Evolutionary conservation across 2,329 filamentous ascomycete genomes (phyloP), one percentile per base, ranked within the genome.

Genomic region (Coniochaeta hoffmannii): DNA sequence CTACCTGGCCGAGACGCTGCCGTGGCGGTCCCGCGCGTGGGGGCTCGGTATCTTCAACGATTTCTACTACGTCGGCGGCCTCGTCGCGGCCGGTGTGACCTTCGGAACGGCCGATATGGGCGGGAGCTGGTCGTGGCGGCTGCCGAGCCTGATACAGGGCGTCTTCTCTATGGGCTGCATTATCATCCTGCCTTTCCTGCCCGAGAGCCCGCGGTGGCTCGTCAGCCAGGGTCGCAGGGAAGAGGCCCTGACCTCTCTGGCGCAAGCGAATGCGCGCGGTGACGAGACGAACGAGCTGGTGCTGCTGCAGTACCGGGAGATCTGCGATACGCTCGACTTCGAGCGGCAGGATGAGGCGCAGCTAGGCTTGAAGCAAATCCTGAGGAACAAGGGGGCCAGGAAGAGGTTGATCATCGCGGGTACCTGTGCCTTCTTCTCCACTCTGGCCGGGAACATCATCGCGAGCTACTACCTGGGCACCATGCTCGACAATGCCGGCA

Each of bases 121-220:
- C 34, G 72, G 70, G 15, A 76, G 72, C 8, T 76, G 75, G 73
- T 72, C 74, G 14, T 78, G 74, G 74, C 63, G 74, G 44, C 64
- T 69, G 5, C 75, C 75, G 2, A 75, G 73, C 0, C 60, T 75
- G 1, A 66, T 77, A 31, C 75, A 77, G 56, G 72, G 66, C 1
- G 59, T 71, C 12, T 67, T 67, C 56, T 64, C 64, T 4, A 10
- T 73, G 0, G 56, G 73, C 10, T 74, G 71, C 58, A 71, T 76
- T n/a, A 34, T 67, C 17, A 69, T 76, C 22, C 58, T 76, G 32
- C 73, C 70, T 2, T 76, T 76, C 57, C 68, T 74, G 1, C 73
- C 73, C 1, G 73, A 78, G 63, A 73, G 69, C 4, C 75, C 75
- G 4, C 67, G 73, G 24, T 77, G 73, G 73, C 66, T 77, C 1